Evolutionary conservation across 1,284 basidiomycete genomes (phyloP).

Genomic region (Marasmius oreades): DNA sequence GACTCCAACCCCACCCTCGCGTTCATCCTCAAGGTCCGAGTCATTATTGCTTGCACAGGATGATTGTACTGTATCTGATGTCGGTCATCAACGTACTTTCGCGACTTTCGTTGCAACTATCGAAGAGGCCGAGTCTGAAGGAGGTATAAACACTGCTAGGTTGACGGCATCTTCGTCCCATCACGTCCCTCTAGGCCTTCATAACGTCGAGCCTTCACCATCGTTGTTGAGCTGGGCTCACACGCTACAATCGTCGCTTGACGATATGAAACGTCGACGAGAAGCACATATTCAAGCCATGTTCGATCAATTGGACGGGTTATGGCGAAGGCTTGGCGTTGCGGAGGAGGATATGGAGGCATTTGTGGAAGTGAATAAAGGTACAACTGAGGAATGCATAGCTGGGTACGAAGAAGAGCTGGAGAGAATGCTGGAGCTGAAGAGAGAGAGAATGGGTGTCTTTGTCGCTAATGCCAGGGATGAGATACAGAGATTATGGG

Average conservation of each 20-base stretch:
- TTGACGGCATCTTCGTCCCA: slow-evolving; percentile 11
- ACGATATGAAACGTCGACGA: slow-evolving; percentile 63
- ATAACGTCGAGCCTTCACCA: slow-evolving; percentile 67
- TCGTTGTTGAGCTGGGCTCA: slow-evolving; percentile 64
- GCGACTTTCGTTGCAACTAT: slow-evolving; percentile 56
- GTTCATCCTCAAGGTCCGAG: slow-evolving; percentile 27
- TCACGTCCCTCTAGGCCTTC: slow-evolving; percentile 35
- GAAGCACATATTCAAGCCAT: slow-evolving; percentile 80
- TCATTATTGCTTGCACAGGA: slow-evolving; percentile 29
- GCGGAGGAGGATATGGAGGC: slow-evolving; percentile 70
- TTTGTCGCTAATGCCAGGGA: slow-evolving; percentile 83
- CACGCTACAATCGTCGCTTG: slow-evolving; percentile 53
- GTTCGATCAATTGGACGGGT: slow-evolving; percentile 80
- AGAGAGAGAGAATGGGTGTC: slow-evolving; percentile 81
- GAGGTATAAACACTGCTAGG: slow-evolving; percentile 28
- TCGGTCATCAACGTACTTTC: slow-evolving; percentile 56
- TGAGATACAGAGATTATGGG: slow-evolving; percentile 83
- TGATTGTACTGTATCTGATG: slow-evolving; percentile 28
- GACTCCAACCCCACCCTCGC: slow-evolving; percentile 48
- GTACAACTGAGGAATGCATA: slow-evolving; percentile 73
- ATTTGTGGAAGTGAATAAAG: slow-evolving; percentile 77
- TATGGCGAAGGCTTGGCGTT: slow-evolving; percentile 80
- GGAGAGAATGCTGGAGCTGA: slow-evolving; percentile 86
- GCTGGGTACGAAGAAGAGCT: slow-evolving; percentile 86
- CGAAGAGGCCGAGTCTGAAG: slow-evolving; percentile 57